These are phyloP conservation scores for Phytophthora hibernalis DNA, from an alignment of 352 stramenopile genomes.

Conservation along the genomic window DNA sequence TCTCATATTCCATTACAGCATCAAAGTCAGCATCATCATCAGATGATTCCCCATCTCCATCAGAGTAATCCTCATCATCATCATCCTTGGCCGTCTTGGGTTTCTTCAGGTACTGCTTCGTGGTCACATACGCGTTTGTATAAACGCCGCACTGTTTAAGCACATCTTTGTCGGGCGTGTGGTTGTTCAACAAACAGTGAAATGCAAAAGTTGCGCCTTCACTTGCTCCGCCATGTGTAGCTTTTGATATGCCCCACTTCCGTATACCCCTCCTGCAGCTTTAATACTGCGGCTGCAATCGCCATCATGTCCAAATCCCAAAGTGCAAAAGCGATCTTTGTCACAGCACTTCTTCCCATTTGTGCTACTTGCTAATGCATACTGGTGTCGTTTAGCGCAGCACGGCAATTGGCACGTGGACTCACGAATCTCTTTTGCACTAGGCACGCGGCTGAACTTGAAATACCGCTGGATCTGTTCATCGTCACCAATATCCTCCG, in stretches of 20 bases:
- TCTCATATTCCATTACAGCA: slow-evolving; percentile 50
- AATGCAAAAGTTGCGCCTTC: slow-evolving; percentile 89
- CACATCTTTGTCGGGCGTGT: slow-evolving; percentile 85
- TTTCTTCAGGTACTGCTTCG: slow-evolving; percentile 67
- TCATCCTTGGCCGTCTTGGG: slow-evolving; percentile 59
- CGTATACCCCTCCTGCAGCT: slow-evolving; percentile 69
- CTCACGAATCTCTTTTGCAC: slow-evolving; percentile 81
- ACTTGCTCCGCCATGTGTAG: slow-evolving; percentile 88
- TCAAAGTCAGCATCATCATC: slow-evolving; percentile 82
- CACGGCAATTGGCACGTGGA: slow-evolving; percentile 88
- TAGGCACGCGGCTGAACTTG: slow-evolving; percentile 87
- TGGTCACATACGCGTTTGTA: slow-evolving; percentile 82
- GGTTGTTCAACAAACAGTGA: slow-evolving; percentile 89
- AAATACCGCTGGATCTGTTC: slow-evolving; percentile 91
- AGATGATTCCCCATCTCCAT: slow-evolving; percentile 71
- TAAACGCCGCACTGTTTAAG: slow-evolving; percentile 88
- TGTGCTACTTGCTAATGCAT: slow-evolving; percentile 52
- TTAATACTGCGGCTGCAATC: slow-evolving; percentile 86
- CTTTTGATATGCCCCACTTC: slow-evolving; percentile 65
- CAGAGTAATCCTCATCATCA: slow-evolving; percentile 79
- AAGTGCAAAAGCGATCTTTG: slow-evolving; percentile 87
- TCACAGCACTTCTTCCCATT: slow-evolving; percentile 64
- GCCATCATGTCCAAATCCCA: slow-evolving; percentile 72
- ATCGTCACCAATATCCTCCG: slow-evolving; percentile 90
- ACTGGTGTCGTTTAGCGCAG: slow-evolving; percentile 81